These are phyloP conservation scores for Colletotrichum viniferum DNA, from an alignment of 2,329 filamentous ascomycete species.

Conservation along the genomic window DNA sequence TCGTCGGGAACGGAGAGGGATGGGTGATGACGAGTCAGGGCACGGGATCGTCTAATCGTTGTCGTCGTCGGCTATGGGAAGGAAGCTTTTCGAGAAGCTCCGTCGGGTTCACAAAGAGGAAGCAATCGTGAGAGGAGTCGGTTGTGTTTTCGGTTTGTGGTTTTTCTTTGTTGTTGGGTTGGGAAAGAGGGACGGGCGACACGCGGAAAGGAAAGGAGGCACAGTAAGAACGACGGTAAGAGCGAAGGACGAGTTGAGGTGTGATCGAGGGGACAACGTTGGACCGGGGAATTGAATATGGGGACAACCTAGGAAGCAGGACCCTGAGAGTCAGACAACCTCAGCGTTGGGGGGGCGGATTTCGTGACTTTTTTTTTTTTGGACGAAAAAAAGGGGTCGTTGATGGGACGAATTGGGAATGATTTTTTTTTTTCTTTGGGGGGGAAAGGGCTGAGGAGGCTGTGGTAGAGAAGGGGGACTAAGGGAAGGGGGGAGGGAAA, in stretches of 20 bases:
- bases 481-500: background rate
- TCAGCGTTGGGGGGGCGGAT: background rate
- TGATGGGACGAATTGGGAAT: slow-evolving; percentile 2
- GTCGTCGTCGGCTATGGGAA: background rate
- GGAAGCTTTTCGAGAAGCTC: background rate
- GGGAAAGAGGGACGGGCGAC: slow-evolving; percentile 22
- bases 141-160: background rate
- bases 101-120: background rate
- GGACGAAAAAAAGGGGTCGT: background rate
- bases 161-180: slow-evolving; percentile 2
- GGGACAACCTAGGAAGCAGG: background rate
- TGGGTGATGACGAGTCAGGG: background rate
- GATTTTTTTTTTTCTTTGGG: background rate
- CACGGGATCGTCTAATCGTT: background rate
- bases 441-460: slow-evolving; percentile 20
- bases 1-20: background rate
- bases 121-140: slow-evolving; percentile 3
- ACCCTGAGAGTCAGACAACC: slow-evolving; percentile 11
- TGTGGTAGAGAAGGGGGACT: slow-evolving; percentile 3
- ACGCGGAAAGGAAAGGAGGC: slow-evolving; percentile 29
- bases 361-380: background rate
- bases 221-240: slow-evolving; percentile 25
- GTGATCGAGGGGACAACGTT: slow-evolving; percentile 1
- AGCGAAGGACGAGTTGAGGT: slow-evolving; percentile 7
- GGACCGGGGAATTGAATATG: slow-evolving; percentile 7